These are phyloP conservation scores for Bombardia bombarda DNA, from an alignment of 495 filamentous ascomycete species.

Conservation along the genomic window DNA sequence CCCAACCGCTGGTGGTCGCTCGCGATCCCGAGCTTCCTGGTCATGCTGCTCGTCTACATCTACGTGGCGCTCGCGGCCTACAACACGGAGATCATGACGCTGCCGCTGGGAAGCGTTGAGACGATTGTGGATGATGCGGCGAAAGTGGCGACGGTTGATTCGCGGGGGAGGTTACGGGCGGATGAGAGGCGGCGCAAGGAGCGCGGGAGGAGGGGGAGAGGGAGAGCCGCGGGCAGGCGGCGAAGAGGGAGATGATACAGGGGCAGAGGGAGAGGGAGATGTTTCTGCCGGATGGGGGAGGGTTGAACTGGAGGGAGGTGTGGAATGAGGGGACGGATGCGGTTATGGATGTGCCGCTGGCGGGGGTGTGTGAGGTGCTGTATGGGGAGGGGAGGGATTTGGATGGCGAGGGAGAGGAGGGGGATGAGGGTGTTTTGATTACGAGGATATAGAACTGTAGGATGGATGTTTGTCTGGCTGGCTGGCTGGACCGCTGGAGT, in stretches of 20 bases:
- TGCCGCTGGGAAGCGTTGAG: constrained; percentile 73
- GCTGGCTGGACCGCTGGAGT: too few species aligned
- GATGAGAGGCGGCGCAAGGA: constrained; percentile 39
- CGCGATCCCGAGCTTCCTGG: constrained; percentile 81
- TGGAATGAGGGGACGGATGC: constrained; percentile 95
- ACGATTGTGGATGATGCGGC: constrained; percentile 89
- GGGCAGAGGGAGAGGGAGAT: constrained; percentile 13
- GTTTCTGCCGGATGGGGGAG: constrained; percentile 16
- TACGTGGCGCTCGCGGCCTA: constrained; percentile 89
- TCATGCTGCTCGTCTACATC: constrained; percentile 83
- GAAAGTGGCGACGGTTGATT: constrained; percentile 74
- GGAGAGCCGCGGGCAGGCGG: constrained; percentile 26
- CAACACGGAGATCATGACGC: constrained; percentile 81
- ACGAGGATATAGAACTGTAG: constrained; percentile 11
- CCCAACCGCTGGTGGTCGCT: constrained; percentile 96
- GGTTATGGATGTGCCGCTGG: constrained; percentile 93
- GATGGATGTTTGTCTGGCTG: too few species aligned
- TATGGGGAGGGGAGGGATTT: constrained; percentile 51
- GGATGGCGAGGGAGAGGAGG: constrained; percentile 10
- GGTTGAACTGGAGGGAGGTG: constrained; percentile 63
- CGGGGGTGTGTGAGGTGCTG: constrained; percentile 91
- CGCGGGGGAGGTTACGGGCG: constrained; percentile 47
- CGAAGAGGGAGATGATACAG: constrained; percentile 18
- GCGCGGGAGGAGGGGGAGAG: constrained; percentile 38
- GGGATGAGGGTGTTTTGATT: constrained; percentile 5